Evolutionary conservation across 352 stramenopile species (phyloP), one percentile per base, ranked within the genome.

Genomic region (Globisporangium takayamanum): DNA sequence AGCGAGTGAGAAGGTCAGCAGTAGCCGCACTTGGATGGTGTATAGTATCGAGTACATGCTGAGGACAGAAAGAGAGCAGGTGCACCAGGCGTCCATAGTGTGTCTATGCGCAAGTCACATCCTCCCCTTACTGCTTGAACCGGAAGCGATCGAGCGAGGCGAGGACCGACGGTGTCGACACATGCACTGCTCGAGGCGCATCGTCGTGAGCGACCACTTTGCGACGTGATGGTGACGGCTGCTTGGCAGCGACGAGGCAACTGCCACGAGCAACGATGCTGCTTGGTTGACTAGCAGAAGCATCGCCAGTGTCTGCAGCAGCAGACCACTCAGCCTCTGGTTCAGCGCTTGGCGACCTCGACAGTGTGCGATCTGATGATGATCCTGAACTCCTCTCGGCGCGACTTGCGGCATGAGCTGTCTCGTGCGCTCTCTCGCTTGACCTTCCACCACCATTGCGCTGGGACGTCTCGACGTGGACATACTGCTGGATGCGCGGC

Each of bases 401-500:
- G 7, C 5, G 41, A 46, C 8, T 36, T 25, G 62, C 39, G 28
- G 18, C 12, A 14, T 57, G 39, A 6, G 28, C 16, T 46, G 33
- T 39, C 4, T 39, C 11, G 33, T 2, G 33, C 33, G 10, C 33
- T 10, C 33, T 10, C 33, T 39, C 33, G 33, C 33, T 39, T 39
- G 33, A 39, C 1, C 33, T 39, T 7, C 45, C 30, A n/a, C 2
- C 11, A 39, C 25, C 11, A 30, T 7, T 30, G 36, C 50, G 50
- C 18, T 18, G 41, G 3, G 41, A 20, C 41, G 41, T 20, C 41
- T 46, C 14, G 15, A n/a, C 18, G 50, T 67, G 72, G 14, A 45
- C 60, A 25, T 74, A 67, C 16, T 59, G 64, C 54, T 61, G 54
- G 26, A 76, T 77, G 44, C 57, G 69, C 44, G 50, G 59, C 11